Base-by-base conservation (phyloP, 306 rosid genomes). In the Begonia loranthoides region DNA sequence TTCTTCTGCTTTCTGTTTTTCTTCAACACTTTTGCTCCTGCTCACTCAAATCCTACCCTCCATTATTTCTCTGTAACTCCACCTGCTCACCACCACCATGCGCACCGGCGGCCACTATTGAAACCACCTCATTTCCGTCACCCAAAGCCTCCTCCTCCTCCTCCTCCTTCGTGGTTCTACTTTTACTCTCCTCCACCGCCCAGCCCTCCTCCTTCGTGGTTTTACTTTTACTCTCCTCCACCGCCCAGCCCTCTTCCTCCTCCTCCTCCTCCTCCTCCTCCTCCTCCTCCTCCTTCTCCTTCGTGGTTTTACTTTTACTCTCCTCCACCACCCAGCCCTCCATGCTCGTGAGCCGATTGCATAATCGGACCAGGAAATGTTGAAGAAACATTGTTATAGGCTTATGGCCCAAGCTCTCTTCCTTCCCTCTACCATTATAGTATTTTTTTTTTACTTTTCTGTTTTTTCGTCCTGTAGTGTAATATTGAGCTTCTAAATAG, bases 271-370 rank as follows among this genome's bases (percentile, higher is more conserved):
- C n/a, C n/a, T n/a, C n/a, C n/a, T n/a, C n/a, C n/a, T n/a, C n/a
- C n/a, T n/a, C n/a, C n/a, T n/a, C n/a, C n/a, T n/a, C n/a, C n/a
- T n/a, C n/a, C n/a, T n/a, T n/a, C n/a, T 0, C 71, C 71, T 0
- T 61, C 76, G 0, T 67, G 78, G 40, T 79, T 83, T 67, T 79
- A 79, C 62, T 83, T 83, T 74, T 79, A 60, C 51, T 83, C 87
- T 40, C 84, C 94, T 0, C 94, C 87, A 3, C 93, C 93, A 9
- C 93, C 93, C 15, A 72, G 72, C 6, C 69, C 53, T 28, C 70
- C 61, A 15, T 8, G 19, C 51, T 50, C 63, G 36, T 28, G 36
- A 28, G 36, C 36, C 36, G 36, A 28, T 7, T 5, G 36, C 36
- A 4, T 3, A 7, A 28, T 28, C 1, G 6, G 36, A 7, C n/a